Evolutionary conservation across 192 early-diverging fungal genomes (phyloP).

Genomic region (Phlyctochytrium arcticum): DNA sequence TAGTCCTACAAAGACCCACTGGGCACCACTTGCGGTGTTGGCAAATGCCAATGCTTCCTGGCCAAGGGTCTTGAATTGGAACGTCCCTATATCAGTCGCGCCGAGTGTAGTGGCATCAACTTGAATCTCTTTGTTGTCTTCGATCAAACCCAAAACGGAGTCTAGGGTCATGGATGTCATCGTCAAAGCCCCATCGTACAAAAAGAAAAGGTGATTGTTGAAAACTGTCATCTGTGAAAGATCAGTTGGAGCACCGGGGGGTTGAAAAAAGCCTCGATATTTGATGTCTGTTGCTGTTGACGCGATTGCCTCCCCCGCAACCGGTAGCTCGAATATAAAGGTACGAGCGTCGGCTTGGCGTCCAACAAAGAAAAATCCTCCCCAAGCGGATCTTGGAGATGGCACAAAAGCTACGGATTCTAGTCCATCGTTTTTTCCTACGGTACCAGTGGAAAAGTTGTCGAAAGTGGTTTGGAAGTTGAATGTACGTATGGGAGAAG

Average conservation of each 20-base stretch:
- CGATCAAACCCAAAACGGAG: background rate
- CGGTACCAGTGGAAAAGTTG: background rate
- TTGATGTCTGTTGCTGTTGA: too few relatives aligned
- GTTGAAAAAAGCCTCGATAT: conserved; percentile 9
- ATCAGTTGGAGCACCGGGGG: conserved; percentile 21
- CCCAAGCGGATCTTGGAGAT: background rate
- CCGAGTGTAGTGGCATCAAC: background rate
- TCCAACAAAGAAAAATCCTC: conserved; percentile 24
- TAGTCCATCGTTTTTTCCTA: conserved; percentile 13
- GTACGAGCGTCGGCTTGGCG: conserved; percentile 25
- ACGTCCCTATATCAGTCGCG: background rate
- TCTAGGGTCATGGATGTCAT: background rate
- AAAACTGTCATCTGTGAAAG: conserved; percentile 21
- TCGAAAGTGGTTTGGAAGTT: conserved; percentile 8
- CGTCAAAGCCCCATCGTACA: conserved; percentile 25
- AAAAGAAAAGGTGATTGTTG: conserved; percentile 5
- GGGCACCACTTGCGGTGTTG: conserved; percentile 7
- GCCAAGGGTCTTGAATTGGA: background rate
- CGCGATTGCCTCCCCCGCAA: background rate
- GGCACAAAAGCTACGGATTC: conserved; percentile 26
- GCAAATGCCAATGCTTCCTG: conserved; percentile 25
- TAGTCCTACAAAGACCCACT: conserved; percentile 22
- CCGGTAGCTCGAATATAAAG: conserved; percentile 16
- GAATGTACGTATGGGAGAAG: background rate
- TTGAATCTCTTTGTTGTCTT: background rate